Evolutionary conservation across 2,329 filamentous ascomycete species (phyloP).

Genomic region (Ophiocordyceps robertsii): DNA sequence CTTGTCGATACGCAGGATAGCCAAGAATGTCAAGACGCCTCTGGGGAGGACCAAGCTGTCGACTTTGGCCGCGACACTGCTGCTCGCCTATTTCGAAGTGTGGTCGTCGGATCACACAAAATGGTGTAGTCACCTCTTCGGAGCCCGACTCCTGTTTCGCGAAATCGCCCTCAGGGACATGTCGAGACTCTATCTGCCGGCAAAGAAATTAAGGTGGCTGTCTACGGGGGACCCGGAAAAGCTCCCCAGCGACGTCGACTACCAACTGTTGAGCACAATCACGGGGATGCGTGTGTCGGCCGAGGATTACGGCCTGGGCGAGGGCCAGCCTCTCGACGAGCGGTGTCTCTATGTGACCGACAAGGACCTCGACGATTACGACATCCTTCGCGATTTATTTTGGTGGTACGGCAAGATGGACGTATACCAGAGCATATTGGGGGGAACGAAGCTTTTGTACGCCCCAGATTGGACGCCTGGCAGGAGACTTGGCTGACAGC

Average conservation of each 20-base stretch:
- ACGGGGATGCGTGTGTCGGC: conserved; percentile 24
- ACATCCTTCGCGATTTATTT: conserved; percentile 72
- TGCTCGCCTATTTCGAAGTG: conserved; percentile 87
- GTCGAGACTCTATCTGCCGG: conserved; percentile 54
- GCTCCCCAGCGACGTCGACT: conserved; percentile 26
- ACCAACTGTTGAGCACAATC: conserved; percentile 25
- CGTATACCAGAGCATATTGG: conserved; percentile 77
- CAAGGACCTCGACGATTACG: conserved; percentile 64
- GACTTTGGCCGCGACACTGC: conserved; percentile 75
- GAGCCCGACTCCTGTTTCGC: conserved; percentile 66
- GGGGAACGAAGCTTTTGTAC: conserved; percentile 75
- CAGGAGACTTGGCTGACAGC: conserved; percentile 7
- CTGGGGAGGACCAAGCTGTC: conserved; percentile 59
- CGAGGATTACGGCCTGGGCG: conserved; percentile 22
- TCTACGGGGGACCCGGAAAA: conserved; percentile 4
- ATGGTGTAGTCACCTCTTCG: conserved; percentile 86
- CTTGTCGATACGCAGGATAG: conserved; percentile 65
- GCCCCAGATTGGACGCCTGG: conserved; percentile 19
- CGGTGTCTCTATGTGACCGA: conserved; percentile 21
- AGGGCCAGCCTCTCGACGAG: conserved; percentile 14
- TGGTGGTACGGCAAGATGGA: conserved; percentile 98
- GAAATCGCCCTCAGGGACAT: conserved; percentile 70
- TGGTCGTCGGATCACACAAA: conserved; percentile 90
- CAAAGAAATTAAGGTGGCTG: conserved; percentile 33
- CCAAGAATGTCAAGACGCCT: conserved; percentile 58